phyloP scores from a whole-genome alignment of 2,329 filamentous ascomycete genomes.

The Xylaria sp. region DNA sequence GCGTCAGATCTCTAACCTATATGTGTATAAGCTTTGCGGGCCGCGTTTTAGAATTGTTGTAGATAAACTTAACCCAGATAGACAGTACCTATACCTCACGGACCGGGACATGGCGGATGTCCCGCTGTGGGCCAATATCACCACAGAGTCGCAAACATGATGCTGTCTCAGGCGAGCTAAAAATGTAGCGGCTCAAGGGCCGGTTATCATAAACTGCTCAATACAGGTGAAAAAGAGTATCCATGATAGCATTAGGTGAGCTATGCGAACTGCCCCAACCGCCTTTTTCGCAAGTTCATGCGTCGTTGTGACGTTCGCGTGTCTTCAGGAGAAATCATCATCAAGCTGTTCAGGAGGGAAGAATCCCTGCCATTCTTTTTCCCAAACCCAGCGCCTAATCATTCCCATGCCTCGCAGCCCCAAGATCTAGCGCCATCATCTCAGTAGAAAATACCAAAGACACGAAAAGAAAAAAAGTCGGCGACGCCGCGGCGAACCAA shows the following conservation, averaged over 20 bases:
- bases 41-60: too few species aligned
- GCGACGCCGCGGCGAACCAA: background rate
- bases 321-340: too few species aligned
- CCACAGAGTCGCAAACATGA: background rate
- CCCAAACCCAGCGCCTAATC: background rate
- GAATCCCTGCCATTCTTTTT: too few species aligned
- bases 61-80: too few species aligned
- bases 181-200: background rate
- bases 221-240: conserved; percentile 7
- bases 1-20: too few species aligned
- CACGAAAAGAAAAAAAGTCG: conserved; percentile 11
- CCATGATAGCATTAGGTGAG: conserved; percentile 9
- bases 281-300: too few species aligned
- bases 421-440: background rate
- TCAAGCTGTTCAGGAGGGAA: too few species aligned
- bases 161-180: background rate
- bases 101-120: too few species aligned
- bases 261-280: background rate
- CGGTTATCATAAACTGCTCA: background rate
- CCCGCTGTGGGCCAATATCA: background rate
- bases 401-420: background rate
- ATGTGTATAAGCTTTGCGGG: too few species aligned
- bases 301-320: too few species aligned
- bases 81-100: too few species aligned
- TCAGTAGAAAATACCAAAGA: background rate